phyloP scores from a whole-genome alignment of 2,329 filamentous ascomycete species.

The Fusarium annulatum region DNA sequence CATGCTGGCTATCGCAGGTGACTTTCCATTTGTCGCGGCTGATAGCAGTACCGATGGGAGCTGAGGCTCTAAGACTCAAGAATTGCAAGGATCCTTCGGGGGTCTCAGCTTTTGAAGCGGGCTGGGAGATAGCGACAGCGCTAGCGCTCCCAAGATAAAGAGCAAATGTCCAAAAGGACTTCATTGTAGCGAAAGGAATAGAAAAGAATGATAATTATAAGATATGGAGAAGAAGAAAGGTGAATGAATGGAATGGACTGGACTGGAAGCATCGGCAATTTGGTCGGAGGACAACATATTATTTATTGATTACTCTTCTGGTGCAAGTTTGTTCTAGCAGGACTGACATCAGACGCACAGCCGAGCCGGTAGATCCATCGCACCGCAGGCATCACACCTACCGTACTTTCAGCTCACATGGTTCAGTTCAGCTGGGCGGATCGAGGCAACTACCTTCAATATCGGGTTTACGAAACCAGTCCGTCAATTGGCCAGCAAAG shows the following conservation, averaged over 20 bases:
- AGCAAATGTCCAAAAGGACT: neutral
- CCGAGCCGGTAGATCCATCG: neutral
- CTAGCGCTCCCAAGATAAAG: neutral
- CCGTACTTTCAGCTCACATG: neutral
- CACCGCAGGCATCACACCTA: neutral
- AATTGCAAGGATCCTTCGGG: neutral
- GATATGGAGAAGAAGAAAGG: neutral
- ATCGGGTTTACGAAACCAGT: neutral
- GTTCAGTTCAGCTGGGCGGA: neutral
- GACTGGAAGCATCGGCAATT: neutral
- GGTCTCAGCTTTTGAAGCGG: neutral
- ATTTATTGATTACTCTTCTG: neutral
- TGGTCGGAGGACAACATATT: neutral
- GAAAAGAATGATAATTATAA: neutral
- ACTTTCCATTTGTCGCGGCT: constrained; percentile 20
- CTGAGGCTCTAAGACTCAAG: neutral
- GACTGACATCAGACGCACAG: neutral
- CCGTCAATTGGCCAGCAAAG: neutral
- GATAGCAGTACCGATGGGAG: constrained; percentile 3
- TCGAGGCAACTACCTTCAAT: neutral
- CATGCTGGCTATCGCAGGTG: constrained; percentile 21
- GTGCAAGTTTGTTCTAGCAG: neutral
- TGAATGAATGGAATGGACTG: neutral
- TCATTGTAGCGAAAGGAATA: neutral
- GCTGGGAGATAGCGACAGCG: neutral